Conservation (phyloP, 108 stramenopile species). For the Pseudonitzschia multiseries region DNA sequence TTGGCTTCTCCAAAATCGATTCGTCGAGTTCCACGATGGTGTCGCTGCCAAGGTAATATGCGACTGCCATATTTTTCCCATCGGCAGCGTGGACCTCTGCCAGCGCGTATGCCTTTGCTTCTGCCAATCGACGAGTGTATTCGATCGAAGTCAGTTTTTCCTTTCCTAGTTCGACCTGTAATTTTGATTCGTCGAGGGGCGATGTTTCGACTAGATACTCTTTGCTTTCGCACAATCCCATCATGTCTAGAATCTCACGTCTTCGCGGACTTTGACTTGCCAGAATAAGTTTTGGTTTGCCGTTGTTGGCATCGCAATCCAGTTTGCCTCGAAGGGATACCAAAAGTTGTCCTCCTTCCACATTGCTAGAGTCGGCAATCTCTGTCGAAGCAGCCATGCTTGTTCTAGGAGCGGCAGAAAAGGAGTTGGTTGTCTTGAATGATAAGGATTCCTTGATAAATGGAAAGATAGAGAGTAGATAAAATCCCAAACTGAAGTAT, state of each 20-base stretch:
- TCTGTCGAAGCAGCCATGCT: background rate
- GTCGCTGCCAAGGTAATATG: slow-evolving; percentile 71
- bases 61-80: slow-evolving; percentile 1
- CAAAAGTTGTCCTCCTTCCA: slow-evolving; percentile 5
- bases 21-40: slow-evolving; percentile 78
- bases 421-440: background rate
- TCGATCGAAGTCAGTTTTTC: slow-evolving; percentile 42
- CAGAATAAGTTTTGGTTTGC: slow-evolving; percentile 46
- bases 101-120: slow-evolving; percentile 69
- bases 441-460: background rate
- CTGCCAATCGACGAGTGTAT: slow-evolving; percentile 68
- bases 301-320: background rate
- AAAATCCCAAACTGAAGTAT: background rate
- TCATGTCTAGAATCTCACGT: slow-evolving; percentile 82
- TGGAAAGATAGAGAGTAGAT: background rate
- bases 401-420: background rate
- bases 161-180: slow-evolving; percentile 52
- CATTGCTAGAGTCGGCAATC: background rate
- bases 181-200: slow-evolving; percentile 65
- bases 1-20: slow-evolving; percentile 87
- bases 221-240: slow-evolving; percentile 55
- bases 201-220: slow-evolving; percentile 52
- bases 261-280: slow-evolving; percentile 76
- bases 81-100: slow-evolving; percentile 28
- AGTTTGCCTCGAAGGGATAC: slow-evolving; percentile 16